Conservation (phyloP, 1,284 basidiomycete genomes). For the Boletus mariae region DNA sequence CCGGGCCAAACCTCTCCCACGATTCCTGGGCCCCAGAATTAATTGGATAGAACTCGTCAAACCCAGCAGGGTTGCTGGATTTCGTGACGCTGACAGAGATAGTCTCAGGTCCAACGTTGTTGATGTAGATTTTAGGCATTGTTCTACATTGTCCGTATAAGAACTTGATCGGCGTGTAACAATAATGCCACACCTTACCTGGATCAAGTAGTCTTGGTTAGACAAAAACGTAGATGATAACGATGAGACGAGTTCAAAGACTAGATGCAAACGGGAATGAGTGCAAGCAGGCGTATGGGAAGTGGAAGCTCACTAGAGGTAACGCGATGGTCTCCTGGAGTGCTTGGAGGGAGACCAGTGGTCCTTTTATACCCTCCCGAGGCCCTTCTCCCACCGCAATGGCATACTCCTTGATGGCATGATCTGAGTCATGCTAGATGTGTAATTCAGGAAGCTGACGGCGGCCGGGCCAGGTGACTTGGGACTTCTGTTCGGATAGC, state of each 20-base stretch:
- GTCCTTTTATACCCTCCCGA: neutral
- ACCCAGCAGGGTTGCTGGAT: neutral
- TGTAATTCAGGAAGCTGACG: too few relatives aligned
- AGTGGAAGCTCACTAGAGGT: neutral
- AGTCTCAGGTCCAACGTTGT: neutral
- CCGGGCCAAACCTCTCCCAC: neutral
- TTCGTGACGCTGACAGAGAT: neutral
- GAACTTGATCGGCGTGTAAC: neutral
- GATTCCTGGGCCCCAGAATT: fast-evolving
- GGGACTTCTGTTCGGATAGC: too few relatives aligned
- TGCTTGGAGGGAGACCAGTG: neutral
- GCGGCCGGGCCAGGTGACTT: too few relatives aligned
- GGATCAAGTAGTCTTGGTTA: neutral
- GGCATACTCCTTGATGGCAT: neutral
- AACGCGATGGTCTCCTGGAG: neutral
- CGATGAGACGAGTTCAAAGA: neutral
- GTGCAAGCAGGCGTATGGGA: neutral
- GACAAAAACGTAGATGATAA: neutral
- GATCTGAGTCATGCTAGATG: too few relatives aligned
- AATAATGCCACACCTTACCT: neutral
- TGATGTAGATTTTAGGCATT: neutral
- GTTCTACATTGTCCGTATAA: neutral
- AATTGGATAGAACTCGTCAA: neutral
- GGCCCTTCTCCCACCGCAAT: neutral
- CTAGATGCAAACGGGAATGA: neutral